Evolutionary conservation across 192 early-diverging fungal genomes (phyloP).

Genomic region (Backusella circina): DNA sequence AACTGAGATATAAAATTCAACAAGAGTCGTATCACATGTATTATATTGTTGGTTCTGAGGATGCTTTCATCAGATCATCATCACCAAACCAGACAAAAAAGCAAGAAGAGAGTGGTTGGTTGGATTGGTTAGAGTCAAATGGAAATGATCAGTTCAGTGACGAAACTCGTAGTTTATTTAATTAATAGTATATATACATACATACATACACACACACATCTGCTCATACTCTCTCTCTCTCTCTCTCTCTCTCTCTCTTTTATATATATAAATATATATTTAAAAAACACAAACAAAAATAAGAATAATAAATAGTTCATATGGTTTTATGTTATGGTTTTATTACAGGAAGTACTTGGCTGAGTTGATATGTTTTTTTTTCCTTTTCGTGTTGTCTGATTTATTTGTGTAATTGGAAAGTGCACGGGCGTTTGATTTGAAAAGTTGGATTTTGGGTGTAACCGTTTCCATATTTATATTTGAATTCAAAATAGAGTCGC

Average conservation of each 20-base stretch:
- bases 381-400: neutral
- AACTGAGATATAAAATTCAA: constrained; percentile 94
- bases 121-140: neutral
- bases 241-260: too few species aligned
- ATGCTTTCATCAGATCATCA: constrained; percentile 7
- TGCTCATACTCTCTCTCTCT: neutral
- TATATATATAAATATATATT: neutral
- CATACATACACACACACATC: neutral
- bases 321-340: neutral
- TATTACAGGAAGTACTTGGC: neutral
- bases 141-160: neutral
- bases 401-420: neutral
- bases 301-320: neutral
- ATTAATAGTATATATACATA: neutral
- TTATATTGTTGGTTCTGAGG: constrained; percentile 30
- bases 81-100: neutral
- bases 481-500: too few species aligned
- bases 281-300: neutral
- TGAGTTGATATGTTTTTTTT: neutral
- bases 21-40: constrained; percentile 97
- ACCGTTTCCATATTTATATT: too few species aligned
- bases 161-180: neutral
- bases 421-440: neutral
- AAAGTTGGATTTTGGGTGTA: too few species aligned
- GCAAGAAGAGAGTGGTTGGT: neutral